Evolutionary conservation across 345 rosid species (phyloP).

Genomic region (Eucalyptus viminalis): DNA sequence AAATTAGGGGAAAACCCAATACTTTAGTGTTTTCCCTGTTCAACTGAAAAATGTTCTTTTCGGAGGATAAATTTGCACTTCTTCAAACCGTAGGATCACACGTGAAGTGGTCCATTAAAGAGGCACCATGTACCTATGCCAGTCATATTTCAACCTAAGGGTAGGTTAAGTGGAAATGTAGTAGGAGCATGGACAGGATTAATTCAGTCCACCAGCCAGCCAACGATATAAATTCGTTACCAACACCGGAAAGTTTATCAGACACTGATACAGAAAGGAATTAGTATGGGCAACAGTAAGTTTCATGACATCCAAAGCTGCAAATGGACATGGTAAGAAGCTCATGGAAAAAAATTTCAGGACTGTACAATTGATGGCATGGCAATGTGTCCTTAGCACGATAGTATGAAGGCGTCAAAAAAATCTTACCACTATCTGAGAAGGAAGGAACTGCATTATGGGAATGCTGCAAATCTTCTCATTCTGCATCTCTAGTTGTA

Average conservation of each 20-base stretch:
- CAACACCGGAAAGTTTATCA: background rate
- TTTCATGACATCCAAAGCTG: background rate
- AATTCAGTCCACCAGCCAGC: background rate
- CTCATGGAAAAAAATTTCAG: background rate
- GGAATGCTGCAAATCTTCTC: slow-evolving; percentile 64
- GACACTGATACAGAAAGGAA: background rate
- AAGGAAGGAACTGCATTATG: slow-evolving; percentile 10
- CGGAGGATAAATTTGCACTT: background rate
- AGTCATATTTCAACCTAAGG: background rate
- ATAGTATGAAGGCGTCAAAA: too few relatives aligned
- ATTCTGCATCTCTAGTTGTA: slow-evolving; percentile 42
- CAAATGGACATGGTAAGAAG: background rate
- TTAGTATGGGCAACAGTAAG: background rate
- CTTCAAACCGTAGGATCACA: background rate
- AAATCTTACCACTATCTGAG: background rate
- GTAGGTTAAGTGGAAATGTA: background rate
- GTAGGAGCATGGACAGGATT: background rate
- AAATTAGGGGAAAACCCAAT: too few relatives aligned
- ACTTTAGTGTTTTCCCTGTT: background rate
- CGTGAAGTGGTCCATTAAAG: background rate
- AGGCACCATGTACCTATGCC: background rate
- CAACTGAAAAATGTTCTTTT: too few relatives aligned
- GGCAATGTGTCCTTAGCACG: background rate
- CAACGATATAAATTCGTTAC: background rate
- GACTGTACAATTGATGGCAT: background rate